Evolutionary conservation across 75 land plant species (phyloP), one percentile per base, ranked within the genome.

Genomic region (Cryptomeria japonica): DNA sequence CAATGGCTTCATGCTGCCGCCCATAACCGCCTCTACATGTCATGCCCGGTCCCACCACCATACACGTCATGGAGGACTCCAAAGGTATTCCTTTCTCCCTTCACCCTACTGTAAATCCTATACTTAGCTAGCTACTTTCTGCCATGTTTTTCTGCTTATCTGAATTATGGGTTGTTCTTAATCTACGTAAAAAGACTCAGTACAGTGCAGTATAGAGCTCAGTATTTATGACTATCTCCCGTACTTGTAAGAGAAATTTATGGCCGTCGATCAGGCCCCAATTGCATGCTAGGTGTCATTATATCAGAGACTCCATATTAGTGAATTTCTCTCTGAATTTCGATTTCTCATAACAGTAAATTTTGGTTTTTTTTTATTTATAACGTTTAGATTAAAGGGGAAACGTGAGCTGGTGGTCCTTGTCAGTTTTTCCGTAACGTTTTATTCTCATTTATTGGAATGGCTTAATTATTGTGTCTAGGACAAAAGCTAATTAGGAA

Each of bases 1-100:
- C 47, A 82, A 82, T 12, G 42, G 84, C 34, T 82, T 3, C 41
- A 13, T 44, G 3, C 84, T 82, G 84, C 84, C 84, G 84, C 84
- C 84, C 49, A 82, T 25, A 82, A 82, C 84, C 49, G 84, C 53
- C 32, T 82, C 32, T n/a, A 3, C 77, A 75, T 75, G 77, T 46
- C 84, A n/a, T 15, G 14, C 32, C 3, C 5, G 84, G 16, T 15
- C 84, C 84, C 46, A 44, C 49, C 34, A 13, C 32, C 6, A 64
- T 64, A 64, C 70, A 25, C n/a, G n/a, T 64, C n/a, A 64, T 64
- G 22, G 19, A 55, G 58, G 58, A 55, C 68, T 61, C 25, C 19
- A 15, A 55, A 3, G 18, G n/a, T n/a, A n/a, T n/a, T n/a, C n/a
- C n/a, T n/a, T n/a, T n/a, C n/a, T n/a, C n/a, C n/a, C n/a, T 56